A percentile compares a stretch with the other conserved stretches of the same genome.
Evolutionary conservation across 495 filamentous ascomycete species (phyloP).

Genomic region (Chaetomium tenue): DNA sequence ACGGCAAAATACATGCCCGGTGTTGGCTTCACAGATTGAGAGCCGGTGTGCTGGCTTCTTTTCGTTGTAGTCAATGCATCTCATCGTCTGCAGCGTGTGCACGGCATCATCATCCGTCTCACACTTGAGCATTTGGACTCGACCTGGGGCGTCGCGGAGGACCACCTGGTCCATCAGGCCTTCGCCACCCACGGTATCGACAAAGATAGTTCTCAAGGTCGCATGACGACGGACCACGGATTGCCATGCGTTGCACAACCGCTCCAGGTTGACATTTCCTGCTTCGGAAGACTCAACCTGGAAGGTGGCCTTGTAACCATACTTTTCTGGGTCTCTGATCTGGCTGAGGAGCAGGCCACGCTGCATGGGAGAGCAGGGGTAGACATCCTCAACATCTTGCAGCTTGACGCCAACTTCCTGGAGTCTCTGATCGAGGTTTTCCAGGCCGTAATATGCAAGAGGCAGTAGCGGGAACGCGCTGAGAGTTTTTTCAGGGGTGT

Average conservation of each 20-base stretch:
- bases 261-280: not conserved
- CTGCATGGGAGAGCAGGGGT: conserved; percentile 48
- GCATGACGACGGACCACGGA: conserved; percentile 37
- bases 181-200: conserved; percentile 38
- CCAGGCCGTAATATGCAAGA: conserved; percentile 50
- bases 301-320: conserved; percentile 54
- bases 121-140: conserved; percentile 46
- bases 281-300: conserved; percentile 37
- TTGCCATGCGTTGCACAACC: conserved; percentile 28
- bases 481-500: conserved; percentile 46
- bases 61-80: conserved; percentile 19
- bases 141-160: conserved; percentile 30
- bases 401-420: conserved; percentile 39
- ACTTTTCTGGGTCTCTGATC: conserved; percentile 51
- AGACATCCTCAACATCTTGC: conserved; percentile 42
- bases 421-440: conserved; percentile 43
- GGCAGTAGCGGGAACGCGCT: conserved; percentile 57
- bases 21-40: conserved; percentile 35
- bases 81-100: not conserved
- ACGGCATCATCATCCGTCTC: conserved; percentile 35
- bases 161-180: conserved; percentile 30
- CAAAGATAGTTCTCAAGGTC: conserved; percentile 33
- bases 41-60: conserved; percentile 45
- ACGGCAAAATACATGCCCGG: conserved; percentile 40
- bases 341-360: conserved; percentile 45